Percentiles rank a stretch among this genome's conserved stretches.
Evolutionary conservation across 2,329 filamentous ascomycete species (phyloP).

Genomic region (Microascus cirrosus): DNA sequence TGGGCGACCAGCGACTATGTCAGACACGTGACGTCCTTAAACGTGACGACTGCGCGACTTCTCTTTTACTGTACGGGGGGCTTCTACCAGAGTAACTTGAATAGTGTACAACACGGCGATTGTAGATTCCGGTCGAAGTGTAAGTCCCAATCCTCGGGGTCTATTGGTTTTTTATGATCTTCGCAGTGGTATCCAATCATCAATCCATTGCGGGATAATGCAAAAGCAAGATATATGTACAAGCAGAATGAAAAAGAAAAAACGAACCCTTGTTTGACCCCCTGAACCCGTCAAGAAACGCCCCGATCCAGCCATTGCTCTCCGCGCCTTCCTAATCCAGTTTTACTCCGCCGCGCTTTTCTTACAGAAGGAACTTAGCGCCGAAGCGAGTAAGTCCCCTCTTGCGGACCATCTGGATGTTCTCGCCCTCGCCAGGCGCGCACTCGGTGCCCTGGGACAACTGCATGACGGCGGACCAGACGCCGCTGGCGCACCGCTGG

Average conservation of each 20-base stretch:
- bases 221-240: neutral
- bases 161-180: neutral
- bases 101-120: neutral
- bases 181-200: neutral
- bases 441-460: slow-evolving; percentile 36
- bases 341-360: neutral
- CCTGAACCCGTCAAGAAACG: neutral
- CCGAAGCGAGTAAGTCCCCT: slow-evolving; percentile 4
- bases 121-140: neutral
- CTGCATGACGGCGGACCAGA: slow-evolving; percentile 30
- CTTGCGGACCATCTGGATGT: slow-evolving; percentile 7
- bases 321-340: neutral
- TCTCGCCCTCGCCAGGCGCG: slow-evolving; percentile 23
- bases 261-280: neutral
- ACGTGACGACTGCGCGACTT: neutral
- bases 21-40: neutral
- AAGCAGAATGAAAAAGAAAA: neutral
- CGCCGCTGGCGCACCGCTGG: slow-evolving; percentile 43
- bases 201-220: neutral
- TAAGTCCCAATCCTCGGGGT: neutral
- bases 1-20: neutral
- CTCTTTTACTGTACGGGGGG: too few species aligned
- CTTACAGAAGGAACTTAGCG: slow-evolving; percentile 9
- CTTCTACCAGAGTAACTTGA: too few species aligned
- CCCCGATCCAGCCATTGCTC: neutral